Base-by-base conservation (phyloP, 768 basidiomycete species). In the Polyporus arcularius region DNA sequence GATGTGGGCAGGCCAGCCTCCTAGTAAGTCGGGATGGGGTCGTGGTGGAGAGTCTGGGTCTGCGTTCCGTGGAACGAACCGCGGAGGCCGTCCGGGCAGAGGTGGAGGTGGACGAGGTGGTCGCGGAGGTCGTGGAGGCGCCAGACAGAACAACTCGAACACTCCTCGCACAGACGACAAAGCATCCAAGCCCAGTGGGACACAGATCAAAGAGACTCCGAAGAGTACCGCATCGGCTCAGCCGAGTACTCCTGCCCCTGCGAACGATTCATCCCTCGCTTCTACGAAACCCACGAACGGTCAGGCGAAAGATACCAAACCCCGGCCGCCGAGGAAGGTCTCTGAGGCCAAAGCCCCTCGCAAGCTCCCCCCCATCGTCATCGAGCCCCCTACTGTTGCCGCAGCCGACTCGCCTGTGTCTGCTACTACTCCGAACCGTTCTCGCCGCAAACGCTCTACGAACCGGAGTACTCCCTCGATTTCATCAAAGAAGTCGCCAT, bases 391-490 rank as follows among this genome's bases (percentile, higher is more conserved):
- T 21, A 45, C 35, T 28, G 43, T 43, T 5, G 60, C 65, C 43
- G 55, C 74, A 5, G 65, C 65, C 1, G 70, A 80, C 10, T 70
- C 82, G 49, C 81, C 79, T 47, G 73, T 79, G 15, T 63, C 78
- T 16, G 76, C 78, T 30, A 59, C 62, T 18, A 58, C 57, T 4
- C 57, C 57, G 6, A 63, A 51, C 48, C 57, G 57, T 6, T 45
- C 57, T 62, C 82, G 82, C 46, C 80, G 84, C 48, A 80, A 78
- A 65, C 82, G 84, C 43, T 77, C 83, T 21, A 75, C 75, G 51
- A 80, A 80, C 72, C 62, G 65, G 63, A 32, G 63, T 63, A 39
- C 52, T 26, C 46, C 64, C 32, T 51, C 66, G 28, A 35, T 58
- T 56, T 42, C 64, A 53, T 58, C 66, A 15, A 71, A 67, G 53